These are phyloP conservation scores for Colletotrichum viniferum DNA, from an alignment of 2,329 filamentous ascomycete species.

Conservation along the genomic window DNA sequence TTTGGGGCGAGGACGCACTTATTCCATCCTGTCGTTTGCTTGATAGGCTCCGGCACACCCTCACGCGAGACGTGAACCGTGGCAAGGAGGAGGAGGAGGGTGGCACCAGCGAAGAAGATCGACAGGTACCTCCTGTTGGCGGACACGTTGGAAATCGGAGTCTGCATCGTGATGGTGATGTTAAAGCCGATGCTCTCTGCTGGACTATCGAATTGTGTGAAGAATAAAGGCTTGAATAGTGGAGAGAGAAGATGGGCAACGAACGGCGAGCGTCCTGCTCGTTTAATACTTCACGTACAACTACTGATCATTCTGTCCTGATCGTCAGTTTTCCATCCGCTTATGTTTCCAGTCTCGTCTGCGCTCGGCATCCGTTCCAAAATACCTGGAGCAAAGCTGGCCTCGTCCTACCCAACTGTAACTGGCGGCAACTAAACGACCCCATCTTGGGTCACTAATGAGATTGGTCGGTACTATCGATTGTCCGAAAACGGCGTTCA, in stretches of 20 bases:
- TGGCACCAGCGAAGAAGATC: neutral
- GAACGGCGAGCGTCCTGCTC: neutral
- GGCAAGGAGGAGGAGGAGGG: neutral
- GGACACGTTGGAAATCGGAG: neutral
- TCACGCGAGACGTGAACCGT: neutral
- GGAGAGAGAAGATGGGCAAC: neutral
- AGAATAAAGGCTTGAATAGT: neutral
- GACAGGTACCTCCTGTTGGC: conserved; percentile 2
- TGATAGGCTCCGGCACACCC: neutral
- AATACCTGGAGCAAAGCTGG: neutral
- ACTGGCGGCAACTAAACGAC: neutral
- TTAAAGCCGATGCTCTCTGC: neutral
- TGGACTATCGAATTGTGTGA: neutral
- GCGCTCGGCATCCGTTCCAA: neutral
- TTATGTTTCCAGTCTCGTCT: neutral
- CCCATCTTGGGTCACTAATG: neutral
- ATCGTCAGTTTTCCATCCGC: neutral
- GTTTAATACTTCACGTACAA: neutral
- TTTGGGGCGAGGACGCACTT: neutral
- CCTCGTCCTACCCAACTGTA: neutral
- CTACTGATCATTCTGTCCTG: neutral
- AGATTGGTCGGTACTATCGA: neutral
- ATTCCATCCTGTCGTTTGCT: conserved; percentile 7
- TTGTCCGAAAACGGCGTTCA: neutral
- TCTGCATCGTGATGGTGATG: neutral